Evolutionary conservation across 2,329 filamentous ascomycete species (phyloP).

Genomic region (Penicillium sp.): DNA sequence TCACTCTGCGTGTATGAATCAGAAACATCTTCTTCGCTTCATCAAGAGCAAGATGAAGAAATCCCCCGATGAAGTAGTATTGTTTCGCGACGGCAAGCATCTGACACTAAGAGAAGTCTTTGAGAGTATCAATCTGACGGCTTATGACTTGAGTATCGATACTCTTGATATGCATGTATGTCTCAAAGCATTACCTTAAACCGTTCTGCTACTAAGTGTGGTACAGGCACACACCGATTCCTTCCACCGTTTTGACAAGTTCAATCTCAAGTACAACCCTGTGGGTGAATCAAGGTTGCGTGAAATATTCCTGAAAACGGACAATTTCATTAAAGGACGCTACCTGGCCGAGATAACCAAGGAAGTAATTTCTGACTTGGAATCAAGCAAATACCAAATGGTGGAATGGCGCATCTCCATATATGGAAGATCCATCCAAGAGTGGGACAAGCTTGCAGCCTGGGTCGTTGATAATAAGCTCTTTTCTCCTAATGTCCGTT

Average conservation of each 20-base stretch:
- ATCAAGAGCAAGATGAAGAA: slow-evolving; percentile 99
- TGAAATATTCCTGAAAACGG: slow-evolving; percentile 98
- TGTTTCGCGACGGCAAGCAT: slow-evolving; percentile 84
- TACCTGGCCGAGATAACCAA: slow-evolving; percentile 97
- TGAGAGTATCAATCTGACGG: slow-evolving; percentile 91
- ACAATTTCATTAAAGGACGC: slow-evolving; percentile 91
- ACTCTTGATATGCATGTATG: slow-evolving; percentile 95
- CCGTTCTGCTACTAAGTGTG: too few species aligned
- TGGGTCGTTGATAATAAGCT: slow-evolving; percentile 98
- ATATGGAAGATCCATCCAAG: slow-evolving; percentile 80
- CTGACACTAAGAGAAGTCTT: slow-evolving; percentile 89
- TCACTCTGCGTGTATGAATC: slow-evolving; percentile 98
- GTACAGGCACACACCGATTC: slow-evolving; percentile 92
- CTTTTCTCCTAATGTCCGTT: slow-evolving; percentile 93
- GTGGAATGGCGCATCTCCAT: slow-evolving; percentile 98
- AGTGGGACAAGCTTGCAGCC: slow-evolving; percentile 94
- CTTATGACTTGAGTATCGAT: slow-evolving; percentile 95
- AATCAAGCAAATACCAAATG: slow-evolving; percentile 99
- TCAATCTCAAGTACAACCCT: slow-evolving; percentile 98
- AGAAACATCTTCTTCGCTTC: slow-evolving; percentile 94
- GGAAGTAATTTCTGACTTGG: slow-evolving; percentile 91
- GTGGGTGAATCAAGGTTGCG: slow-evolving; percentile 88
- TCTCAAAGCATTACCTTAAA: too few species aligned
- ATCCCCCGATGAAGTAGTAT: slow-evolving; percentile 82
- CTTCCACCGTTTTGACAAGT: slow-evolving; percentile 98